phyloP scores from a whole-genome alignment of 2,329 filamentous ascomycete species.

The Pseudophaeomoniella oleicola region DNA sequence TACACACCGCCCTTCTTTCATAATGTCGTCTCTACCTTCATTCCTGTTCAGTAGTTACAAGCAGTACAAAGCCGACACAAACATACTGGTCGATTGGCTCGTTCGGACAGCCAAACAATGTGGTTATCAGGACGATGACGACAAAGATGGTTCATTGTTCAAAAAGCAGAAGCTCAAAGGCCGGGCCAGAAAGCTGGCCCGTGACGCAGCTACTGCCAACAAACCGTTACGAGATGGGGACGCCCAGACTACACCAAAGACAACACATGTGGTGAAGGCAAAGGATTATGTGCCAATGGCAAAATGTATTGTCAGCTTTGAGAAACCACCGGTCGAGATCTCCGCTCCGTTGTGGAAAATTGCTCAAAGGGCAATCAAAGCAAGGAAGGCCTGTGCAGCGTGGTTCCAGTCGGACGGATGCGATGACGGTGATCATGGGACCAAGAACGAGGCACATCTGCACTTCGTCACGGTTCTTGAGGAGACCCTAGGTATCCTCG shows the following conservation, averaged over 20 bases:
- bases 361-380: conserved; percentile 2
- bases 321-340: conserved; percentile 7
- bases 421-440: neutral
- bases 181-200: conserved; percentile 6
- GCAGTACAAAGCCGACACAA: conserved; percentile 16
- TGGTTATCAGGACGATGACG: conserved; percentile 11
- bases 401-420: neutral
- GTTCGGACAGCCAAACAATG: conserved; percentile 12
- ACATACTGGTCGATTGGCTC: conserved; percentile 15
- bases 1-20: no score
- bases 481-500: neutral
- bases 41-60: conserved; percentile 11
- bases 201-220: conserved; percentile 1
- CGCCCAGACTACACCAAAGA: neutral
- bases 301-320: conserved; percentile 9
- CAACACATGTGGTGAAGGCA: conserved; percentile 9
- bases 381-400: neutral
- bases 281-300: conserved; percentile 13
- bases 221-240: neutral
- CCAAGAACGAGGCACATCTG: neutral
- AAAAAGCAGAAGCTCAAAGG: conserved; percentile 3
- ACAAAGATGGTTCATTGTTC: neutral
- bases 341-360: conserved; percentile 3
- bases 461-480: conserved; percentile 2
- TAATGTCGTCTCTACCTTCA: conserved; percentile 5